Conservation (phyloP, 805 yeast species). For the Candida sphagnicola region DNA sequence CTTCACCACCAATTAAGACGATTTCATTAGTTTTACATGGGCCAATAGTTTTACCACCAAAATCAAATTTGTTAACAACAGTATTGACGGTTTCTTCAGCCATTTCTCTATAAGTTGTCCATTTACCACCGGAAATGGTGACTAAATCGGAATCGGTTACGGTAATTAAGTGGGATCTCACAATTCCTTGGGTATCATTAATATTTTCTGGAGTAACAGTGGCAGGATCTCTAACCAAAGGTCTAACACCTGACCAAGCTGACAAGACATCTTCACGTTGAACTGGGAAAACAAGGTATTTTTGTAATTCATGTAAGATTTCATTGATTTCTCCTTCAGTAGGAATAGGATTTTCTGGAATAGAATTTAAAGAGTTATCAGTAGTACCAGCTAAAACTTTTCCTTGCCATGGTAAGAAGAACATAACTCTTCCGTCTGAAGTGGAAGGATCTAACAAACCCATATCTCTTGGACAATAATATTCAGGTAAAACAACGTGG, state of each 20-base stretch:
- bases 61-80: conserved; percentile 48
- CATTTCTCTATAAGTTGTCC: conserved; percentile 99
- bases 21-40: conserved; percentile 53
- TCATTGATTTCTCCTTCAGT: conserved; percentile 85
- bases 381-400: conserved; percentile 96
- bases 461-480: conserved; percentile 80
- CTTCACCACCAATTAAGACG: conserved; percentile 75
- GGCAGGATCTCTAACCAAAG: conserved; percentile 82
- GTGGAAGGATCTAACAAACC: conserved; percentile 92
- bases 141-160: conserved; percentile 71
- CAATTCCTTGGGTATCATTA: conserved; percentile 77
- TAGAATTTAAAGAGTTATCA: conserved; percentile 74
- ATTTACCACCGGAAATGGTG: conserved; percentile 94
- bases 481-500: conserved; percentile 88
- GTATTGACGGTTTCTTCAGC: conserved; percentile 88
- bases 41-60: conserved; percentile 26
- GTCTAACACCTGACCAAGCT: conserved; percentile 97
- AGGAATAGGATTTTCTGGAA: conserved; percentile 77
- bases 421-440: conserved; percentile 93
- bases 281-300: conserved; percentile 84
- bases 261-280: conserved; percentile 85
- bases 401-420: conserved; percentile 97
- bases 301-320: conserved; percentile 81
- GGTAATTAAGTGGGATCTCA: conserved; percentile 81
- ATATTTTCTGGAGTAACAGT: conserved; percentile 41